These are phyloP conservation scores for Monosporascus sp. DNA, from an alignment of 2,329 filamentous ascomycete species.

Conservation along the genomic window DNA sequence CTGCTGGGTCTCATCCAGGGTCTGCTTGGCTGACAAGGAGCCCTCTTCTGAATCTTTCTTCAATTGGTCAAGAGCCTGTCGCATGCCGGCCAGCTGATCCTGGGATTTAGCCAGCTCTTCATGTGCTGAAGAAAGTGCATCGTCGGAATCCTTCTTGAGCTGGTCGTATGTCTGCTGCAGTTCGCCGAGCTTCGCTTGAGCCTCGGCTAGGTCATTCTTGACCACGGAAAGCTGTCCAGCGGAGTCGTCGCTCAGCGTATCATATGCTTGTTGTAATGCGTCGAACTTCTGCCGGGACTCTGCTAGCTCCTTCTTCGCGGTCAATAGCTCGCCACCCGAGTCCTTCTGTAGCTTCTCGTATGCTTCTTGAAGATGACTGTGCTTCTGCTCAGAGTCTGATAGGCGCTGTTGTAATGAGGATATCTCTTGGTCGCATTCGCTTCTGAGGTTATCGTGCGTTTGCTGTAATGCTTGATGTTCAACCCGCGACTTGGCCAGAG, in stretches of 20 bases:
- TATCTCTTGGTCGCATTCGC: not conserved
- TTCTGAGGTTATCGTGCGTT: not conserved
- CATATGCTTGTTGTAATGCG: constrained; percentile 8
- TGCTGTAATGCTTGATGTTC: constrained; percentile 13
- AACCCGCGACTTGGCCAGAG: constrained; percentile 13
- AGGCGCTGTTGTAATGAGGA: constrained; percentile 2
- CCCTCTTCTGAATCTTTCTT: not conserved
- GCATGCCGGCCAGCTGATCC: not conserved
- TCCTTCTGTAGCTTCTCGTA: constrained; percentile 24
- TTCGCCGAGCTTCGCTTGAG: constrained; percentile 1
- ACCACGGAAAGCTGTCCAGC: not conserved
- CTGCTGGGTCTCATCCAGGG: constrained; percentile 1
- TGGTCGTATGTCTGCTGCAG: constrained; percentile 20
- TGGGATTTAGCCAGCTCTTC: constrained; percentile 1
- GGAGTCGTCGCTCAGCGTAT: not conserved
- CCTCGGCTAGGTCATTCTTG: constrained; percentile 4
- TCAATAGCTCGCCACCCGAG: constrained; percentile 26
- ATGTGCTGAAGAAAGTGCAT: constrained; percentile 22
- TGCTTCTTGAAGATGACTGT: constrained; percentile 4
- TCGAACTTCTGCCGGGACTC: constrained; percentile 19
- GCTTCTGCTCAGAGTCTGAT: constrained; percentile 2
- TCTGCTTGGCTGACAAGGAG: constrained; percentile 4
- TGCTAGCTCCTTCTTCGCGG: constrained; percentile 20
- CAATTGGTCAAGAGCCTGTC: not conserved
- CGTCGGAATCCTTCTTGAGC: constrained; percentile 25